Evolutionary conservation across 148 eudicot species (phyloP).

Genomic region (Rhododendron vialii): DNA sequence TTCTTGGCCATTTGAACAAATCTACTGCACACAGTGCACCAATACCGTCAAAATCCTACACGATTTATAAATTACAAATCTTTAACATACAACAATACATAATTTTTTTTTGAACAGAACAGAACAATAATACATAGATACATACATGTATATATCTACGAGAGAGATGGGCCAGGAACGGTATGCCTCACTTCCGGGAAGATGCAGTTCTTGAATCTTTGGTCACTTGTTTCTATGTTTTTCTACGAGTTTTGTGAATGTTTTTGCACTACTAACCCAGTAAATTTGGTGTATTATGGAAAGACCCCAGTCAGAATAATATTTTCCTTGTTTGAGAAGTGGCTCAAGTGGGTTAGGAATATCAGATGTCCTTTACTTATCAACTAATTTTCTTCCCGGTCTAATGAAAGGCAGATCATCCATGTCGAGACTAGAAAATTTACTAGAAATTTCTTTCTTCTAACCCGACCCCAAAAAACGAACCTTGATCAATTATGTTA

Average conservation of each 20-base stretch:
- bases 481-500: no score
- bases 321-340: background rate
- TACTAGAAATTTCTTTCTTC: no score
- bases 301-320: background rate
- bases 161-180: background rate
- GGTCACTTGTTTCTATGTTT: background rate
- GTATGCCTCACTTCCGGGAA: background rate
- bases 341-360: background rate
- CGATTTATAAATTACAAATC: background rate
- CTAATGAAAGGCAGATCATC: no score
- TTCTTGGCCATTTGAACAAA: conserved; percentile 37
- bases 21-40: conserved; percentile 8
- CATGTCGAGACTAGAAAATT: no score
- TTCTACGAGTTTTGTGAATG: background rate
- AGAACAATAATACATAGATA: background rate
- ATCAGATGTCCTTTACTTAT: background rate
- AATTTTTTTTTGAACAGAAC: no score
- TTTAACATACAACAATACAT: background rate
- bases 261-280: background rate
- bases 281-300: background rate
- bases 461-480: no score
- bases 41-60: background rate
- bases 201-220: background rate
- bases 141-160: background rate
- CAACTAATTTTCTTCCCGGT: no score